Evolutionary conservation across 2,329 filamentous ascomycete genomes (phyloP).

Genomic region (Cephalotrichum gorgonifer): DNA sequence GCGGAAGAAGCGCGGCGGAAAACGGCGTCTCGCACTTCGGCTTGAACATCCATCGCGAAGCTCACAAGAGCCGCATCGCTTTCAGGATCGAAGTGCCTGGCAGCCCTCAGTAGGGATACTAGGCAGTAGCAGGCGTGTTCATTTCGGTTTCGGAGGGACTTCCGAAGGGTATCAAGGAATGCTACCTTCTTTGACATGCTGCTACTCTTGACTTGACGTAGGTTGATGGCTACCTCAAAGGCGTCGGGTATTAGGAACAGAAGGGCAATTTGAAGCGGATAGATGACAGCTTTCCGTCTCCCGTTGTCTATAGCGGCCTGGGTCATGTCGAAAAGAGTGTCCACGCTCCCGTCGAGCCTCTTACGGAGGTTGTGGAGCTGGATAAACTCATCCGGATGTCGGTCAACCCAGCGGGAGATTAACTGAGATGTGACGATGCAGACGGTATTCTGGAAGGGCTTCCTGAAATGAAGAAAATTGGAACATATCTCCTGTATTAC

Average conservation of each 20-base stretch:
- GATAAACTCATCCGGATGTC: constrained; percentile 54
- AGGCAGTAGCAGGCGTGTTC: constrained; percentile 59
- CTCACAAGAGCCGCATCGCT: constrained; percentile 54
- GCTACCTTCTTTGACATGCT: constrained; percentile 56
- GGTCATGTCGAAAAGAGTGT: constrained; percentile 61
- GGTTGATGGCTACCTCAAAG: constrained; percentile 58
- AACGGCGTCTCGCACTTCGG: constrained; percentile 56
- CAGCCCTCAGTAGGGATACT: constrained; percentile 50
- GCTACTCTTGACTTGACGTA: constrained; percentile 52
- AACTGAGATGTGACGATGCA: constrained; percentile 52
- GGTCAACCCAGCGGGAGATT: constrained; percentile 56
- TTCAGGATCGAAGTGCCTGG: constrained; percentile 52
- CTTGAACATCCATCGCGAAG: constrained; percentile 60
- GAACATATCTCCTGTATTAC: constrained; percentile 58
- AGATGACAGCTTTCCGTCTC: constrained; percentile 43
- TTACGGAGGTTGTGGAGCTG: constrained; percentile 49
- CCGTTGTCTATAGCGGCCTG: constrained; percentile 49
- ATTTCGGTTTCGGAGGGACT: constrained; percentile 52
- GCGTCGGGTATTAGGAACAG: constrained; percentile 57
- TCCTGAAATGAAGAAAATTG: constrained; percentile 56
- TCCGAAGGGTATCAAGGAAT: constrained; percentile 53
- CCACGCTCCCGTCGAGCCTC: constrained; percentile 53
- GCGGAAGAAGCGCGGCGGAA: constrained; percentile 42
- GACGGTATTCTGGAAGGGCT: constrained; percentile 52
- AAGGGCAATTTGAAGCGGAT: constrained; percentile 52